Percentiles rank a stretch among this genome's conserved stretches.
Conservation (phyloP, 306 rosid genomes). For the Quercus robur region DNA sequence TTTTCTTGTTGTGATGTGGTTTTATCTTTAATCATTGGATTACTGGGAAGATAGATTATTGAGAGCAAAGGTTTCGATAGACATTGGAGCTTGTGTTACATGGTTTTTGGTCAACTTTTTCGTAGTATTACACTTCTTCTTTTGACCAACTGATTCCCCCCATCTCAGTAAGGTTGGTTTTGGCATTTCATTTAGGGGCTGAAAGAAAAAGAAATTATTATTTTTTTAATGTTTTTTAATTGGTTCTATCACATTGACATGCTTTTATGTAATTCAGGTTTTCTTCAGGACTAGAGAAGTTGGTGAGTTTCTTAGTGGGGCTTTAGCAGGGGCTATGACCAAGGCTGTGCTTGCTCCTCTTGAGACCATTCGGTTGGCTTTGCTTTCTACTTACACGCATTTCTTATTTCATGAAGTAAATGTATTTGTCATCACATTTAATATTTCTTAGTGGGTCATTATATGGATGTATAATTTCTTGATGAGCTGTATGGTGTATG, state of each 20-base stretch:
- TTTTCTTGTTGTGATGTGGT: conserved; percentile 12
- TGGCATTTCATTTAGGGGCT: not conserved
- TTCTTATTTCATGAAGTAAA: not conserved
- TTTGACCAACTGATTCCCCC: not conserved
- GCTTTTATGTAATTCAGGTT: conserved; percentile 46
- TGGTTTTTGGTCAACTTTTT: not conserved
- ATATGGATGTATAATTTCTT: not conserved
- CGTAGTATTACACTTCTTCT: not conserved
- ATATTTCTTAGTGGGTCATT: not conserved
- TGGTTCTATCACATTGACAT: not conserved
- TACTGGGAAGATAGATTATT: conserved; percentile 94
- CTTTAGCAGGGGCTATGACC: too few relatives aligned
- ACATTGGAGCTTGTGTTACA: not conserved
- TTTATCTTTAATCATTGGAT: conserved; percentile 45
- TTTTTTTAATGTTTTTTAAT: not conserved
- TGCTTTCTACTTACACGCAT: not conserved
- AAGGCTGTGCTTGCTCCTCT: too few relatives aligned
- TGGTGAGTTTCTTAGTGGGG: conserved; percentile 85
- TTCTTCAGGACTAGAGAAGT: conserved; percentile 66
- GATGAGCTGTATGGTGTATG: not conserved
- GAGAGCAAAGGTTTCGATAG: conserved; percentile 68
- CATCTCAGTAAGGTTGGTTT: not conserved
- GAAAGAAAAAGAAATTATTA: not conserved
- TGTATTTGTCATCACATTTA: not conserved
- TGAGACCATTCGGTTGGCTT: too few relatives aligned